Evolutionary conservation across 495 filamentous ascomycete genomes (phyloP), one percentile per base, ranked within the genome.

Genomic region (Penicillium crystallinum): DNA sequence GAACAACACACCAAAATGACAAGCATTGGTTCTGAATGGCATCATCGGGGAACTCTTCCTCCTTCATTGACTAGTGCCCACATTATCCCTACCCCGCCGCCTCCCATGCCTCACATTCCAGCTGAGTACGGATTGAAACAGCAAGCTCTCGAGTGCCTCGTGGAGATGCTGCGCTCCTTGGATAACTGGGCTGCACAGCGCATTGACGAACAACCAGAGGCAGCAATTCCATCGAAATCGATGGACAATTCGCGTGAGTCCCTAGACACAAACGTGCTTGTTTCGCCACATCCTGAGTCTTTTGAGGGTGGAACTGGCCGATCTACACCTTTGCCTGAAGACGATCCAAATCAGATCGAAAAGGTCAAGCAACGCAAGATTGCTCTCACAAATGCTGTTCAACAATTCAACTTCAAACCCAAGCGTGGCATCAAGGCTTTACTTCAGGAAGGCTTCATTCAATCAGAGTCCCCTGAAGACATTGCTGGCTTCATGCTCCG

Each of bases 351-450:
- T 37, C 84, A 97, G 62, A 77, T 99, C 27, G 93, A 97, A 62
- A 95, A 86, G 65, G 90, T 88, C 45, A 97, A 97, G 74, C 88
- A 90, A 53, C 79, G 86, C 36, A 99, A 99, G 72, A 97, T 90
- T 23, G 92, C 92, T 4, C 73, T 96, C 50, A 86, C 82, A 35
- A 91, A 95, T 56, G 90, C 87, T 1, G 85, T 96, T 55, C 85
- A 86, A 35, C 88, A 90, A 51, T 99, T 99, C 76, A 99, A 99
- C 64, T 97, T 89, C 78, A 99, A 99, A 64, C 89, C 95, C 3
- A 99, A 97, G 65, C 83, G 88, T 30, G 93, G 93, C 10, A 82
- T 99, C 63, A 96, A 96, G 67, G 66, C 83, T 4, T 73, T 97
- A 9, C 59, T 97, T 25, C 76, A 86, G 46, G 85, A 93, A 40